These are phyloP conservation scores for Micractinium conductrix DNA, from an alignment of 139 green algal species.

Conservation along the genomic window DNA sequence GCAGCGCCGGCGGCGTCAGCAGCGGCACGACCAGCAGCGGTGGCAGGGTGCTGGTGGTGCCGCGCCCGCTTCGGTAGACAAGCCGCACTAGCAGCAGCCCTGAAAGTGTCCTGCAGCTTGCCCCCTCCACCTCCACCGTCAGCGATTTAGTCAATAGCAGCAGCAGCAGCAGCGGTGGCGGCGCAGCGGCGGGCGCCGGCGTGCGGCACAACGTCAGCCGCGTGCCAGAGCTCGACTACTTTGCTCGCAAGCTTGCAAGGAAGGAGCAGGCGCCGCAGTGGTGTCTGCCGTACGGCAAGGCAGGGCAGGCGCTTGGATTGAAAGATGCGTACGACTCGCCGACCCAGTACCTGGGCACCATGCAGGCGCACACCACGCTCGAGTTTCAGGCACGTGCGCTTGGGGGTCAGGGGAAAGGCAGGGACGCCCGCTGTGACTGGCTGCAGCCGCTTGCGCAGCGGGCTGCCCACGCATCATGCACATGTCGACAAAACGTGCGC, in stretches of 20 bases:
- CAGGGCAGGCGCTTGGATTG: background rate
- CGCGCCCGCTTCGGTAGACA: too few relatives aligned
- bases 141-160: too few relatives aligned
- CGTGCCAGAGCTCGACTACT: constrained; percentile 23
- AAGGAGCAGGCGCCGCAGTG: background rate
- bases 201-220: constrained; percentile 3
- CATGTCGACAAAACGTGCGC: too few relatives aligned
- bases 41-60: too few relatives aligned
- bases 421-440: background rate
- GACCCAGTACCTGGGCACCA: background rate
- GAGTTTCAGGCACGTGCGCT: constrained; percentile 17
- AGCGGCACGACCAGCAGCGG: too few relatives aligned
- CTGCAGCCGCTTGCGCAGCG: background rate
- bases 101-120: too few relatives aligned
- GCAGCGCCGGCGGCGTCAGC: too few relatives aligned
- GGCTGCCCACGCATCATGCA: background rate
- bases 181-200: background rate
- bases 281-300: constrained; percentile 5
- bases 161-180: background rate
- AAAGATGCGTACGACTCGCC: background rate
- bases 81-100: too few relatives aligned
- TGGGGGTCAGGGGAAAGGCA: background rate
- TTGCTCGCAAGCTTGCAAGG: background rate
- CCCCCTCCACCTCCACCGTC: too few relatives aligned
- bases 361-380: constrained; percentile 19